Evolutionary conservation across 2,329 filamentous ascomycete species (phyloP), one percentile per base, ranked within the genome.

Genomic region (Orbilia brochopaga): DNA sequence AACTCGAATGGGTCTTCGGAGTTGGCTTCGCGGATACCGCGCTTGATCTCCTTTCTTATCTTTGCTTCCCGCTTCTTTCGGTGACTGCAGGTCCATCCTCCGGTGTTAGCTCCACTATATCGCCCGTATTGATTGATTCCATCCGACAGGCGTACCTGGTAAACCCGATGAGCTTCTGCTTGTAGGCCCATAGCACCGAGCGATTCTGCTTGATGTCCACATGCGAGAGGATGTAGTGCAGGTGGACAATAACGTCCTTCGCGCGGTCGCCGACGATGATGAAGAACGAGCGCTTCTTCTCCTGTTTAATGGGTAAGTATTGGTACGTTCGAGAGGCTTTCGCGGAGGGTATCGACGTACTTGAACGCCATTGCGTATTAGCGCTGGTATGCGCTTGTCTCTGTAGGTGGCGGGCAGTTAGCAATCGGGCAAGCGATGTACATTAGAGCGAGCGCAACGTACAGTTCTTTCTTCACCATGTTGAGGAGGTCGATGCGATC

Each of bases 271-370:
- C 94, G 51, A 99, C 93, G 23, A 99, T 88, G 66, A 99, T 91
- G 81, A 99, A 95, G 83, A 99, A 97, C 82, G 90, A 96, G 80
- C 94, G 87, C 83, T 97, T 97, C 86, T 96, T 97, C 80, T 97
- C 92, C 80, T 77, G 17, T 66, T 13, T 5, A 24, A 35, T 13
- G 7, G 19, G 42, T 57, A 19, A 64, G 42, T 30, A 58, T 53
- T 10, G 11, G 32, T 0, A 10, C 11, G 15, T 27, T n/a, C 32
- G 11, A 24, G 15, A n/a, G 44, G 17, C 2, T 27, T 35, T 35
- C 48, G 30, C 21, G 13, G 7, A 10, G 27, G 23, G 19, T 53
- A 48, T 60, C 2, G 60, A 60, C 66, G 17, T 75, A 76, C 79
- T 73, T 90, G 91, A 73, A 92, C 84, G 75, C 90, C 90, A 89